Evolutionary conservation across 345 rosid species (phyloP).

Genomic region (Linum usitatissimum): DNA sequence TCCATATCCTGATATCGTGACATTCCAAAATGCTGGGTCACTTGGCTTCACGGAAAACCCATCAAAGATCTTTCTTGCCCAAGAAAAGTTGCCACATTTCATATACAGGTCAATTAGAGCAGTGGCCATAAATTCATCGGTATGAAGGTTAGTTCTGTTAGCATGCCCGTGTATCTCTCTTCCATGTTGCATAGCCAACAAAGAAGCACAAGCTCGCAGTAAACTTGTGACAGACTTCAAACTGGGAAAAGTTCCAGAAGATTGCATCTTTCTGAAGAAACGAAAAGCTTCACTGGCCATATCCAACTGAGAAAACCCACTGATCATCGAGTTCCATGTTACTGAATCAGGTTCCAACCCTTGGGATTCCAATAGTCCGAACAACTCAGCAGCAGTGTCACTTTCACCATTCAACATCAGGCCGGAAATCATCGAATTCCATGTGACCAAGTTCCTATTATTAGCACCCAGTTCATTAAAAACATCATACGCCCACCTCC

Average conservation of each 20-base stretch:
- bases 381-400: slow-evolving; percentile 36
- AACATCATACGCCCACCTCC: slow-evolving; percentile 33
- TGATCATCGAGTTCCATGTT: slow-evolving; percentile 58
- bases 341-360: slow-evolving; percentile 49
- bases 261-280: slow-evolving; percentile 44
- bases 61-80: slow-evolving; percentile 34
- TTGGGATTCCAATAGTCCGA: slow-evolving; percentile 34
- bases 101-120: slow-evolving; percentile 49
- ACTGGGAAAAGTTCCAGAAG: slow-evolving; percentile 27
- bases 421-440: slow-evolving; percentile 50
- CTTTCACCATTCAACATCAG: slow-evolving; percentile 48
- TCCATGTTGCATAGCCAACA: slow-evolving; percentile 35
- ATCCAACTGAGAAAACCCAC: slow-evolving; percentile 48
- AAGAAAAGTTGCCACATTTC: slow-evolving; percentile 43
- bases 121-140: slow-evolving; percentile 37
- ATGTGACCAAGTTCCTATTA: slow-evolving; percentile 38
- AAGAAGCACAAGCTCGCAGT: slow-evolving; percentile 47
- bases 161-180: slow-evolving; percentile 51
- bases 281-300: slow-evolving; percentile 38
- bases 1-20: slow-evolving; percentile 65
- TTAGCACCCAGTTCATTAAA: slow-evolving; percentile 31
- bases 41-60: slow-evolving; percentile 34
- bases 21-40: slow-evolving; percentile 67
- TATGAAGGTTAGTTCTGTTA: slow-evolving; percentile 24
- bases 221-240: slow-evolving; percentile 53